Conservation (phyloP, 176 grass and related monocot species). For the Typha latifolia region DNA sequence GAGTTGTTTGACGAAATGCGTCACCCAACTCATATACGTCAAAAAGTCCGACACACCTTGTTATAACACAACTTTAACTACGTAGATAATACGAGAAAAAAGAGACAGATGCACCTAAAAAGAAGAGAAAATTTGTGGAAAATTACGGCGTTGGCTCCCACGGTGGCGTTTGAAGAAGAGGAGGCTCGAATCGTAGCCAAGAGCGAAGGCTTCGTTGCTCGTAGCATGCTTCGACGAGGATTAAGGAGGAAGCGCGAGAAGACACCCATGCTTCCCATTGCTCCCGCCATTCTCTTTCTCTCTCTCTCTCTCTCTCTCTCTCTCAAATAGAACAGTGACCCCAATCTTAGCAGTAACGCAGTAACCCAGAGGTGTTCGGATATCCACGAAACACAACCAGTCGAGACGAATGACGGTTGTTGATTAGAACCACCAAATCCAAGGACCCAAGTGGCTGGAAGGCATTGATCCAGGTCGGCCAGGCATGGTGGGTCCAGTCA, state of each 20-base stretch:
- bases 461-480: too few relatives aligned
- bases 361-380: neutral
- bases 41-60: too few relatives aligned
- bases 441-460: too few relatives aligned
- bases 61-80: too few relatives aligned
- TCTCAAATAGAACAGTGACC: neutral
- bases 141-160: neutral
- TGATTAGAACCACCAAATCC: too few relatives aligned
- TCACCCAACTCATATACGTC: neutral
- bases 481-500: too few relatives aligned
- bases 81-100: neutral
- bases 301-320: slow-evolving; percentile 10
- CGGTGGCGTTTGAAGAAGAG: neutral
- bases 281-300: slow-evolving; percentile 15
- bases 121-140: neutral
- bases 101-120: neutral
- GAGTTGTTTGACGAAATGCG: neutral
- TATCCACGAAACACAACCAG: slow-evolving; percentile 4
- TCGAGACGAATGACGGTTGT: neutral
- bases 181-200: neutral
- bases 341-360: too few relatives aligned
- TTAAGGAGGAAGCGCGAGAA: slow-evolving; percentile 6
- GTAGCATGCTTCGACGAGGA: neutral
- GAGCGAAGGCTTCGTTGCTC: neutral
- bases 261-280: slow-evolving; percentile 7